Evolutionary conservation across 768 basidiomycete genomes (phyloP).

Genomic region (Floccularia luteovirens): DNA sequence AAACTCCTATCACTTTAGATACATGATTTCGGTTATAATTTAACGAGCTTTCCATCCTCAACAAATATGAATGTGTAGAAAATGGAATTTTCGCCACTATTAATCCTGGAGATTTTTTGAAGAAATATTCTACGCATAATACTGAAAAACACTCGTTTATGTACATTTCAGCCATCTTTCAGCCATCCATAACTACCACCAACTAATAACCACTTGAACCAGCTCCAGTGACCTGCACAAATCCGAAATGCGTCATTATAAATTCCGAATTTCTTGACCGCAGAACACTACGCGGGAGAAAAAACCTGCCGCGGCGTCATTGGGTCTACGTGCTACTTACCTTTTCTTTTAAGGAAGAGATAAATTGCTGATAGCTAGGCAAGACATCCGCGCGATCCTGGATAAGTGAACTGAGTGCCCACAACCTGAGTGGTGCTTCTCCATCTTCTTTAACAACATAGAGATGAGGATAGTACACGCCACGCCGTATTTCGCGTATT

Average conservation of each 20-base stretch:
- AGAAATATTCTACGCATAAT: too few species aligned
- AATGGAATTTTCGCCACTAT: too few species aligned
- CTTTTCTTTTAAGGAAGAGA: constrained; percentile 87
- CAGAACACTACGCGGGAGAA: constrained; percentile 1
- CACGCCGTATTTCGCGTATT: constrained; percentile 88
- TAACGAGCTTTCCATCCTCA: too few species aligned
- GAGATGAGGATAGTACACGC: constrained; percentile 88
- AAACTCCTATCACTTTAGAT: too few species aligned
- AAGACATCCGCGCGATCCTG: constrained; percentile 94
- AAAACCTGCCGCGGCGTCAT: constrained; percentile 1
- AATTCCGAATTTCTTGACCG: background rate
- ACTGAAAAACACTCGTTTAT: too few species aligned
- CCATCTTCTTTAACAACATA: constrained; percentile 98
- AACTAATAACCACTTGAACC: constrained; percentile 13
- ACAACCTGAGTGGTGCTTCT: constrained; percentile 87
- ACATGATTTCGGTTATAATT: too few species aligned
- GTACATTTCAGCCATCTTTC: too few species aligned
- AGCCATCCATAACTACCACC: too few species aligned
- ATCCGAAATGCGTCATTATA: background rate
- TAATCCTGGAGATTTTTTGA: too few species aligned
- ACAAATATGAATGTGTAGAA: too few species aligned
- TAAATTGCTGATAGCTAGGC: constrained; percentile 95
- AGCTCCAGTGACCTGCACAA: constrained; percentile 19
- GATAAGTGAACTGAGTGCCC: constrained; percentile 91
- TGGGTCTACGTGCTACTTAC: constrained; percentile 30